Evolutionary conservation across 1,139 yeast genomes (phyloP), one percentile per base, ranked within the genome.

Genomic region (Blastobotrys persicus): DNA sequence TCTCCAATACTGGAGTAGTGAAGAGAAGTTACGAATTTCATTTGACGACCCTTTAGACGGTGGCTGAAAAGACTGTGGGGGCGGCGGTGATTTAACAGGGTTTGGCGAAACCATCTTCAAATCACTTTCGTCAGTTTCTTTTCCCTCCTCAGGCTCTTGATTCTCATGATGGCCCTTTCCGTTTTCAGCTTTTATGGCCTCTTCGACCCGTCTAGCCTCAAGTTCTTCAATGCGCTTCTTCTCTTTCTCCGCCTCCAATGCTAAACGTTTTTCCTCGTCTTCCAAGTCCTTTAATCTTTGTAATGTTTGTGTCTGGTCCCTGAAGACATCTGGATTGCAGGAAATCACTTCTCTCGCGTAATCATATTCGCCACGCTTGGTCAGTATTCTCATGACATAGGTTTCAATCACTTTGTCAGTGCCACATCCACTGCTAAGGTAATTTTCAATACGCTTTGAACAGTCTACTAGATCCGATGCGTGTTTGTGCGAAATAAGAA

Each of bases 81-180:
- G 20, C 23, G 12, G 14, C 13, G 31, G 31, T 19, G 32, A n/a
- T 19, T n/a, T 14, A 26, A 44, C 31, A 17, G 28, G 28, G 20
- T 18, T 45, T 12, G 19, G 35, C 18, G 35, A 3, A 7, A 37
- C 41, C 4, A 28, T 4, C 14, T 37, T 37, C 14, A 37, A 19
- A 7, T 37, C 28, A 19, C 28, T 37, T 19, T 9, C 45, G 43
- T 13, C 43, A 44, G 34, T 37, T 31, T 17, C 61, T 81, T 80
- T 33, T 55, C 55, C 0, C 69, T 63, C 2, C 76, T 65, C 4
- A 61, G 65, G 19, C 60, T 59, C 47, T 56, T 64, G 6, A 62
- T 53, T 9, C 55, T 56, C 46, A 67, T 55, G 55, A 1, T 59
- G 62, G 45, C 58, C 62, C 47, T 57, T 56, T 5, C 58, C 54